phyloP scores from a whole-genome alignment of 179 eudicot genomes.

The Drosera spatulata region DNA sequence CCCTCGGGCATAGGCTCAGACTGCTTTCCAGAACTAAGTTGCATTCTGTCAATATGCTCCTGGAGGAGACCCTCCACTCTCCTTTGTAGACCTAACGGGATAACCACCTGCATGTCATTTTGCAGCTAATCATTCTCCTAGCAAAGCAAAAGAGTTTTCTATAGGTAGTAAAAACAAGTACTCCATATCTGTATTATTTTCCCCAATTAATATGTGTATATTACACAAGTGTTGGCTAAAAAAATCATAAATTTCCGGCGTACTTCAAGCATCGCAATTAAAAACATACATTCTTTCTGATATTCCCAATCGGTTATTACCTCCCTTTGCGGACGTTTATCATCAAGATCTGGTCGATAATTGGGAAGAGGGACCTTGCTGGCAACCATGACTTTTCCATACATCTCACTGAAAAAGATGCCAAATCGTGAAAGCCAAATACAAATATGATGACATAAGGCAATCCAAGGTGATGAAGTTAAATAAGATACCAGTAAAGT shows the following conservation, averaged over 20 bases:
- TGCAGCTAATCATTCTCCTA: too few relatives aligned
- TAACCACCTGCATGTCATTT: constrained; percentile 50
- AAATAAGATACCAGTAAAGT: constrained; percentile 52
- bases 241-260: too few relatives aligned
- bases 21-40: constrained; percentile 28
- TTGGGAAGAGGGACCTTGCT: constrained; percentile 98
- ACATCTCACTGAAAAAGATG: constrained; percentile 46
- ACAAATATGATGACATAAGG: too few relatives aligned
- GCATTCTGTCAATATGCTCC: constrained; percentile 80
- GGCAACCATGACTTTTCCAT: constrained; percentile 91
- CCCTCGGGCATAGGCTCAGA: constrained; percentile 18
- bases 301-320: constrained; percentile 20
- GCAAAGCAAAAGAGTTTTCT: too few relatives aligned
- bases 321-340: constrained; percentile 99
- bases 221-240: too few relatives aligned
- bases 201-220: too few relatives aligned
- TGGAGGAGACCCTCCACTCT: constrained; percentile 97
- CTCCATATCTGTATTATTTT: too few relatives aligned
- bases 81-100: constrained; percentile 92
- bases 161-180: too few relatives aligned
- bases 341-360: constrained; percentile 97
- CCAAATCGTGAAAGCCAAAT: constrained; percentile 3
- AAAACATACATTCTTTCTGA: neutral
- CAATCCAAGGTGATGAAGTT: too few relatives aligned
- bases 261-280: too few relatives aligned